Evolutionary conservation across 306 rosid genomes (phyloP).

Genomic region (Glycyrrhiza uralensis): DNA sequence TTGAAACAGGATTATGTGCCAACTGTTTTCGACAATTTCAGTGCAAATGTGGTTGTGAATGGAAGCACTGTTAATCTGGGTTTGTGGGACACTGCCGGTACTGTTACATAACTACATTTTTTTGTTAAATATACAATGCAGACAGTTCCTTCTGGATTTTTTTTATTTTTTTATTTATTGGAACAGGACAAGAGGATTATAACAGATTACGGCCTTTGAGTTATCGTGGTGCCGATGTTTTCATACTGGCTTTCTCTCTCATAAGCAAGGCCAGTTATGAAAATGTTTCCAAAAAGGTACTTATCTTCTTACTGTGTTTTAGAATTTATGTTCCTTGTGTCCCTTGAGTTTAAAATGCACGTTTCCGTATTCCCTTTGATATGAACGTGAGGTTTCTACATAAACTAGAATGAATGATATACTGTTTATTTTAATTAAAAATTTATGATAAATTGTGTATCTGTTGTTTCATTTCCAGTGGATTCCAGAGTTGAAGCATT

Average conservation of each 20-base stretch:
- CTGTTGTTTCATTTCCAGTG: conserved; percentile 61
- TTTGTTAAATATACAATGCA: not conserved
- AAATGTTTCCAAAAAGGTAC: conserved; percentile 71
- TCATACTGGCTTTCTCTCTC: conserved; percentile 68
- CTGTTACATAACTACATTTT: not conserved
- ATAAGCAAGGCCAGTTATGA: conserved; percentile 71
- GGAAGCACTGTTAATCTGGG: conserved; percentile 96
- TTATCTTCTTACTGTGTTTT: not conserved
- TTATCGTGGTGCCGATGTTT: conserved; percentile 72
- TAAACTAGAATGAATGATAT: not conserved
- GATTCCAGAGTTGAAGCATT: conserved; percentile 99
- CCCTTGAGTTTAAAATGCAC: not conserved
- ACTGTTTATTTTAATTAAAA: not conserved
- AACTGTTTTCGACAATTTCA: conserved; percentile 96
- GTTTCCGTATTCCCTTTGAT: not conserved
- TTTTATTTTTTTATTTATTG: conserved; percentile 45
- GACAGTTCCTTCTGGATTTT: conserved; percentile 9
- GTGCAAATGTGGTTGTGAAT: conserved; percentile 98
- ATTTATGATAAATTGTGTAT: conserved; percentile 7
- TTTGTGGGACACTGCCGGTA: conserved; percentile 99
- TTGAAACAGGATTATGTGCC: conserved; percentile 93
- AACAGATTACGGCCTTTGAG: conserved; percentile 68
- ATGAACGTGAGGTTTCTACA: not conserved
- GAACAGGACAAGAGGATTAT: conserved; percentile 67
- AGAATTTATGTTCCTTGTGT: not conserved